Conservation (phyloP, 176 grass and related monocot species). For the Phoenix roebelenii region DNA sequence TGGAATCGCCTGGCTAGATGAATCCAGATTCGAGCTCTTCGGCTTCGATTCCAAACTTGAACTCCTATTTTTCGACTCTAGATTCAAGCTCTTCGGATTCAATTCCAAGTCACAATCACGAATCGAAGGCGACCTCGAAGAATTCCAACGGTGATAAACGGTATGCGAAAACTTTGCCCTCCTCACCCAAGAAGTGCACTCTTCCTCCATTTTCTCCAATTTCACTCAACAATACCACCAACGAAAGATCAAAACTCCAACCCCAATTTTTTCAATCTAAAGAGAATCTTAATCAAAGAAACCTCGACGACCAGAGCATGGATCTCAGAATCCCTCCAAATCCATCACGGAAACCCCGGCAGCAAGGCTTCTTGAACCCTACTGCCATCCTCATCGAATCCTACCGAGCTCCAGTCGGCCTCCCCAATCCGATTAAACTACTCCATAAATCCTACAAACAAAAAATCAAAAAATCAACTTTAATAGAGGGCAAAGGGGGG, state of each 20-base stretch:
- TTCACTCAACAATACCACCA: not conserved
- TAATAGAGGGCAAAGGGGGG: too few species aligned
- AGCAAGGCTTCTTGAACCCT: constrained; percentile 8
- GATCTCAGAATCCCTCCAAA: constrained; percentile 42
- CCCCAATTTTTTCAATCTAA: not conserved
- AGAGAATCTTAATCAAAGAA: constrained; percentile 14
- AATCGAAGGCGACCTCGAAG: constrained; percentile 34
- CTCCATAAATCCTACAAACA: too few species aligned
- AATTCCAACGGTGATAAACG: constrained; percentile 36
- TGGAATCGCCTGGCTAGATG: not conserved
- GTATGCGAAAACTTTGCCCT: constrained; percentile 67
- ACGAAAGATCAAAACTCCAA: not conserved
- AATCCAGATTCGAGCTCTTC: not conserved
- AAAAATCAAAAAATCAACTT: too few species aligned
- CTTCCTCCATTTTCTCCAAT: constrained; percentile 42
- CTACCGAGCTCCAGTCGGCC: constrained; percentile 22
- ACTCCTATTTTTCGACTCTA: constrained; percentile 24
- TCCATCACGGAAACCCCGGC: constrained; percentile 39
- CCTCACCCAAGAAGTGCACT: constrained; percentile 72
- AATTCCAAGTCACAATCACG: constrained; percentile 30
- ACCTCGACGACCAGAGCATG: constrained; percentile 44
- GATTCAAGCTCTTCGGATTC: constrained; percentile 21
- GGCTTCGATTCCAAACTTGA: not conserved
- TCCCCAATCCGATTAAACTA: constrained; percentile 7
- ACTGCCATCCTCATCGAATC: not conserved